Conservation (phyloP, 106 monocot species). For the Hemerocallis citrina region DNA sequence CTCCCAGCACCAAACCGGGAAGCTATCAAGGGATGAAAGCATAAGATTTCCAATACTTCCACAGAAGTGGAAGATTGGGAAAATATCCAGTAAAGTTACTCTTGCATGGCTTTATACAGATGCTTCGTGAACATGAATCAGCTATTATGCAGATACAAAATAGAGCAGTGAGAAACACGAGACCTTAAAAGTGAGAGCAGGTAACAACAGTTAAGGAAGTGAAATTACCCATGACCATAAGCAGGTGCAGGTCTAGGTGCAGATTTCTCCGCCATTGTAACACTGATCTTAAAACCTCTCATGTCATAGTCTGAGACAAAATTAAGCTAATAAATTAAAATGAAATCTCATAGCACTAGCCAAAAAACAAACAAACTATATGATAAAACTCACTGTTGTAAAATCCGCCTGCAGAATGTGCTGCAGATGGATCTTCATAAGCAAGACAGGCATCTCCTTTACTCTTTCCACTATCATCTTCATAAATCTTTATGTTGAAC, state of each 20-base stretch:
- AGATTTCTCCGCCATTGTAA: conserved; percentile 94
- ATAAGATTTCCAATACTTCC: too few species aligned
- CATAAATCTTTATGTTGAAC: conserved; percentile 94
- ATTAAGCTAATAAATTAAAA: not conserved
- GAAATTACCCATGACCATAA: conserved; percentile 87
- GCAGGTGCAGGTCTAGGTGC: conserved; percentile 80
- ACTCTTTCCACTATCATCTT: conserved; percentile 75
- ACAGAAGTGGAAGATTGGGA: too few species aligned
- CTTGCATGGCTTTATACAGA: too few species aligned
- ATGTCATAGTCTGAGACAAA: conserved; percentile 65
- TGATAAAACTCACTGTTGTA: conserved; percentile 54
- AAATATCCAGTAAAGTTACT: too few species aligned
- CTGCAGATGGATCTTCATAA: conserved; percentile 98
- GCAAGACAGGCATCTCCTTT: conserved; percentile 93
- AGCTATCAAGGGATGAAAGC: too few species aligned
- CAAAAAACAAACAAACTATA: not conserved
- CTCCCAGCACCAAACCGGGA: too few species aligned
- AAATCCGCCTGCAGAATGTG: conserved; percentile 98
- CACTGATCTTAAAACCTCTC: conserved; percentile 74
- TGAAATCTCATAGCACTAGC: not conserved
- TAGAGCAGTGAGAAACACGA: not conserved
- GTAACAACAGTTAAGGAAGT: not conserved
- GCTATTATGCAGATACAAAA: too few species aligned
- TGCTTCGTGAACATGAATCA: too few species aligned
- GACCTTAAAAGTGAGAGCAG: too few species aligned